A percentile compares a stretch with the other conserved stretches of the same genome.
Conservation (phyloP, 2,329 filamentous ascomycete genomes). For the Cladosporium sphaerospermum region DNA sequence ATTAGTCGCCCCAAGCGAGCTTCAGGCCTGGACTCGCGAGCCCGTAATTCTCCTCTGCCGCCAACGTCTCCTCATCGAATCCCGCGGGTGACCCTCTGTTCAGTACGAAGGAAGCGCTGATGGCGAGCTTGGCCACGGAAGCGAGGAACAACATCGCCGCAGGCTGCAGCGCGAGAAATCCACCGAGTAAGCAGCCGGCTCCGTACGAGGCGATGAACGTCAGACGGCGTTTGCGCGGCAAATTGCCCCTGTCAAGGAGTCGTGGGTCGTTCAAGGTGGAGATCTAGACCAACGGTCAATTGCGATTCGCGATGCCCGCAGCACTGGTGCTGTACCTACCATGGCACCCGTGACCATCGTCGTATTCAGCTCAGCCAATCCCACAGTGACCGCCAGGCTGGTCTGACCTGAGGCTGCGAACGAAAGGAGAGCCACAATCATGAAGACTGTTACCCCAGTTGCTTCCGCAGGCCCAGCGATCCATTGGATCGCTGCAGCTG, state of each 20-base stretch:
- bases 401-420: conserved; percentile 18
- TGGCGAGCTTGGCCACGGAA: conserved; percentile 14
- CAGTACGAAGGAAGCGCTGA: conserved; percentile 19
- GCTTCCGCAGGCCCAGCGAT: background rate
- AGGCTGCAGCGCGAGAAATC: conserved; percentile 4
- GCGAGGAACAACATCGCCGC: conserved; percentile 15
- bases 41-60: background rate
- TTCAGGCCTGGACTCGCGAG: conserved; percentile 13
- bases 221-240: conserved; percentile 1
- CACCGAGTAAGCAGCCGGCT: conserved; percentile 17
- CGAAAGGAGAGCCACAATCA: conserved; percentile 13
- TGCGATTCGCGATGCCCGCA: background rate
- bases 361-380: conserved; percentile 20
- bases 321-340: background rate
- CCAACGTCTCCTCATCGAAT: background rate
- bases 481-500: conserved; percentile 6
- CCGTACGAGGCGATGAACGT: conserved; percentile 14
- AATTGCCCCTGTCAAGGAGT: conserved; percentile 13
- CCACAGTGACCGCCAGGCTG: conserved; percentile 15
- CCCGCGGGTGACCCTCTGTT: conserved; percentile 11
- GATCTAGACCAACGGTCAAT: too few species aligned
- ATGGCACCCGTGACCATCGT: conserved; percentile 22
- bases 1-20: conserved; percentile 15
- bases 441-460: conserved; percentile 3
- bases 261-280: conserved; percentile 11